Conservation (phyloP, 192 early-diverging fungal genomes). For the Backusella luteola region DNA sequence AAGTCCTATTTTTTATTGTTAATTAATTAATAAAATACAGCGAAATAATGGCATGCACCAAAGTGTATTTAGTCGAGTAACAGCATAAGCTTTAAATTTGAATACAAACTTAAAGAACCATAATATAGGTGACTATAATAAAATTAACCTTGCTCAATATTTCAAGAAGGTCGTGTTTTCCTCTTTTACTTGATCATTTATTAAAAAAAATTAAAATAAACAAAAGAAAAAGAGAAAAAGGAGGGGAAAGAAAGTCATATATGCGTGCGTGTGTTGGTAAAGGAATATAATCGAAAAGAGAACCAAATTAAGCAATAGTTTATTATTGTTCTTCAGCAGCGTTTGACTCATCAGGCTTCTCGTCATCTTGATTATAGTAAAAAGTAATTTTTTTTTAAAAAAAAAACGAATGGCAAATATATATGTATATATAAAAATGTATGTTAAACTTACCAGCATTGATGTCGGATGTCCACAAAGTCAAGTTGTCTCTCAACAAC, state of each 20-base stretch:
- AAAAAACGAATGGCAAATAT: background rate
- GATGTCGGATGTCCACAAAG: constrained; percentile 91
- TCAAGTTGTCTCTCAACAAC: constrained; percentile 90
- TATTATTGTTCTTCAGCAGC: background rate
- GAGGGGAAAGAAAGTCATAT: background rate
- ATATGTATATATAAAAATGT: background rate
- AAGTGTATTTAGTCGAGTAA: background rate
- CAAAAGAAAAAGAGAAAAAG: background rate
- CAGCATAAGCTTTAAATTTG: too few relatives aligned
- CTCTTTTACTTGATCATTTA: background rate
- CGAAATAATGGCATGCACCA: background rate
- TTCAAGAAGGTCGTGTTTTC: background rate
- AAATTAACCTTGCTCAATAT: background rate
- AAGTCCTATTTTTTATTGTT: too few relatives aligned
- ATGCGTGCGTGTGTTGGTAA: background rate
- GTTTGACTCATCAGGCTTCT: background rate
- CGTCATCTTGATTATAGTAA: background rate
- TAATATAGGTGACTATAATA: too few relatives aligned
- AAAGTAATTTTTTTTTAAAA: background rate
- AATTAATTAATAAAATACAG: too few relatives aligned
- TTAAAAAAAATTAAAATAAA: background rate
- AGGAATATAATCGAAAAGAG: background rate
- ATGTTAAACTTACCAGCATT: constrained; percentile 27
- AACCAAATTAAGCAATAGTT: background rate
- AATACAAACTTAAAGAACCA: too few relatives aligned